A percentile compares a stretch with the other conserved stretches of the same genome.
Conservation (phyloP, 2,329 filamentous ascomycete genomes). For the Trichoderma gracile region DNA sequence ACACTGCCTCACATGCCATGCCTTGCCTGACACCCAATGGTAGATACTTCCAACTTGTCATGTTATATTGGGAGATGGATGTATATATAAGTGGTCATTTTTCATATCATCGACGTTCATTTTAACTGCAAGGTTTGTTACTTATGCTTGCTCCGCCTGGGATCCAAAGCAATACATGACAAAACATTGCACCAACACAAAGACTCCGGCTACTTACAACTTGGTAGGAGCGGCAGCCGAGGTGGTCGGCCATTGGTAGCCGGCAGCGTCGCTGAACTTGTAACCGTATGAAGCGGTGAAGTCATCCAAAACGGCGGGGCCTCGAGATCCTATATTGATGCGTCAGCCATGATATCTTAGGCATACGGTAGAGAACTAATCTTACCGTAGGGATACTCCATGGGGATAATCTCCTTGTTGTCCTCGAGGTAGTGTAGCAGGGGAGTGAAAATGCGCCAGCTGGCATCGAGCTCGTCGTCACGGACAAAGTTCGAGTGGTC, state of each 20-base stretch:
- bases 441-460: constrained; percentile 98
- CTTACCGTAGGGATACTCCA: constrained; percentile 99
- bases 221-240: constrained; percentile 68
- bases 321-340: constrained; percentile 75
- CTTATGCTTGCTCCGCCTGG: constrained; percentile 14
- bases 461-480: constrained; percentile 94
- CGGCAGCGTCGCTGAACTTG: constrained; percentile 96
- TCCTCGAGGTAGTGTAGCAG: constrained; percentile 97
- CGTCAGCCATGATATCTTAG: constrained; percentile 28
- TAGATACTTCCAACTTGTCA: constrained; percentile 6
- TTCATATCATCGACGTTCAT: not conserved
- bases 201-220: constrained; percentile 61
- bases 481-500: constrained; percentile 99
- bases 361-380: too few relatives aligned
- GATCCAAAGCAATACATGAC: constrained; percentile 14
- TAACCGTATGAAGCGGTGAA: constrained; percentile 98
- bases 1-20: constrained; percentile 9
- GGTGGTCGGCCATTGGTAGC: constrained; percentile 91
- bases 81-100: not conserved
- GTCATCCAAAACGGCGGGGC: constrained; percentile 93
- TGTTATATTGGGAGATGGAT: not conserved
- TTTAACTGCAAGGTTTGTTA: constrained; percentile 24
- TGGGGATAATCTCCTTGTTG: constrained; percentile 98
- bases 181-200: constrained; percentile 20
- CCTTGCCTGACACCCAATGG: not conserved